These are phyloP conservation scores for Kwoniella dendrophila DNA, from an alignment of 768 basidiomycete genomes.

Conservation along the genomic window DNA sequence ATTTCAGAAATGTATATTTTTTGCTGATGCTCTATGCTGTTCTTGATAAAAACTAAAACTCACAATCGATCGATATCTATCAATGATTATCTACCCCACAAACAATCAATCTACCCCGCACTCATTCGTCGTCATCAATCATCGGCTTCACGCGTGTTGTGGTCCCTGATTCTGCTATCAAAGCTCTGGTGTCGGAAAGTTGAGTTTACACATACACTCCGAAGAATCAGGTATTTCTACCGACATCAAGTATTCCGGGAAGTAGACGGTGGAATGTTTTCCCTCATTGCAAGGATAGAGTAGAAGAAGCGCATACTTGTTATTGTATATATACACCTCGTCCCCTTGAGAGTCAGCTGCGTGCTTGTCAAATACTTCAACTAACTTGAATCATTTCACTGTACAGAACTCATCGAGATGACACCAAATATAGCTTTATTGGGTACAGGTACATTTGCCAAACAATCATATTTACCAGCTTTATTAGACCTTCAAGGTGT, in stretches of 20 bases:
- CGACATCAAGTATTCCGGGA: too few species aligned
- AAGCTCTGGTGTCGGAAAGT: background rate
- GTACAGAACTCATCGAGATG: conserved; percentile 11
- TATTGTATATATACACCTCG: too few species aligned
- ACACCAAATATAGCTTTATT: conserved; percentile 69
- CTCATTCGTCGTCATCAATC: background rate
- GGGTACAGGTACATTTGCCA: conserved; percentile 67
- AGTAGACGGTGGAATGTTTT: too few species aligned
- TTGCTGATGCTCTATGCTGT: too few species aligned
- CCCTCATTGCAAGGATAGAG: too few species aligned
- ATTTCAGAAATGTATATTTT: too few species aligned
- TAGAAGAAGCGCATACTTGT: too few species aligned
- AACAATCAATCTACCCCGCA: conserved; percentile 16
- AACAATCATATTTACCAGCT: conserved; percentile 70
- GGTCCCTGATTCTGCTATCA: background rate
- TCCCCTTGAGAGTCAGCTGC: too few species aligned
- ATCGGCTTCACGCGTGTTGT: conserved; percentile 1
- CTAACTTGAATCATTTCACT: background rate
- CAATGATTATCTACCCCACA: conserved; percentile 6
- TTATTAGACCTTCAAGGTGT: conserved; percentile 66
- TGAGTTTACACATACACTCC: too few species aligned
- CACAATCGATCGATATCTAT: conserved; percentile 8
- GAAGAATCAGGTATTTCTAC: too few species aligned
- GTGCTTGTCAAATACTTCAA: background rate
- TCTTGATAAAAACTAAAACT: background rate